phyloP scores from a whole-genome alignment of 2,329 filamentous ascomycete genomes.

The Stagonosporopsis chrysanthemi region DNA sequence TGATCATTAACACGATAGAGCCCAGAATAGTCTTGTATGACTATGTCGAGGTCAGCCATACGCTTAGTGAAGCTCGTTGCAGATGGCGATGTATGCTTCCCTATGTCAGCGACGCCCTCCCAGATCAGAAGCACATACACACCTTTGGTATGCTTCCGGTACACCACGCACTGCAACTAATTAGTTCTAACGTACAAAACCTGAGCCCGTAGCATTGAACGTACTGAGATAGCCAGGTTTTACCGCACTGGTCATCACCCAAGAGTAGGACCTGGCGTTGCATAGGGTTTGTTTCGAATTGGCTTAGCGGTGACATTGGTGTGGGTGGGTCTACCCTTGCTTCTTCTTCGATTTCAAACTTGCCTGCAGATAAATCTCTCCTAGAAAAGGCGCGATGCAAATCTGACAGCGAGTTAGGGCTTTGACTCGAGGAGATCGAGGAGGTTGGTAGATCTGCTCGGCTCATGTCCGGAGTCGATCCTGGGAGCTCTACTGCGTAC shows the following conservation, averaged over 20 bases:
- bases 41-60: neutral
- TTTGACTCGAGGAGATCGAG: neutral
- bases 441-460: neutral
- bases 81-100: neutral
- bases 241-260: constrained; percentile 18
- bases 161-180: neutral
- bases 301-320: neutral
- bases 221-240: constrained; percentile 19
- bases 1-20: neutral
- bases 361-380: constrained; percentile 7
- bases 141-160: constrained; percentile 5
- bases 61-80: neutral
- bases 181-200: neutral
- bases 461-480: neutral
- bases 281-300: neutral
- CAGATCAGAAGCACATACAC: neutral
- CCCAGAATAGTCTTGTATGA: constrained; percentile 1
- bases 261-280: constrained; percentile 20
- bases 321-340: neutral
- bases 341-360: neutral
- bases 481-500: constrained; percentile 6
- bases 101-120: neutral
- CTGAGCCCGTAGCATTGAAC: neutral
- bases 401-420: neutral
- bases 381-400: constrained; percentile 6